A percentile compares a stretch with the other conserved stretches of the same genome.
phyloP scores from a whole-genome alignment of 257 asterid genomes.

The Ilex asprella region DNA sequence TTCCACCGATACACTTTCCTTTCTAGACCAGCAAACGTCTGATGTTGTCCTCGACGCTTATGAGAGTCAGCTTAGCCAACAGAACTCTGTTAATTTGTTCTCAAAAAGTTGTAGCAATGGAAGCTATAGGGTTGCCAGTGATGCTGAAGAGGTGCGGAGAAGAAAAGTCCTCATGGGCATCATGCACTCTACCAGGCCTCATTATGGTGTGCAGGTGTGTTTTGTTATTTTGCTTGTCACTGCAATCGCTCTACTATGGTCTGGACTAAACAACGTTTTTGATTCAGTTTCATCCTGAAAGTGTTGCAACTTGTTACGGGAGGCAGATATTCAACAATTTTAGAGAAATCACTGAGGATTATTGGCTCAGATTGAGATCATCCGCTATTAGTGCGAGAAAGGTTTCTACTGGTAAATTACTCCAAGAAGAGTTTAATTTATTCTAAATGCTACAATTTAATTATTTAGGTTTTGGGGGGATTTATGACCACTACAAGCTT shows the following conservation, averaged over 20 bases:
- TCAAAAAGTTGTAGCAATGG: conserved; percentile 27
- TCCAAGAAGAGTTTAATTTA: conserved; percentile 5
- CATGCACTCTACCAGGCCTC: conserved; percentile 89
- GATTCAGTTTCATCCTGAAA: conserved; percentile 93
- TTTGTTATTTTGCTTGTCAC: conserved; percentile 7
- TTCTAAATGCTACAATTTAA: not conserved
- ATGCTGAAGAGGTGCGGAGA: conserved; percentile 27
- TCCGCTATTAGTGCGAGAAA: conserved; percentile 38
- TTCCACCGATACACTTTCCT: conserved; percentile 51
- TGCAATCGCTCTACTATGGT: not conserved
- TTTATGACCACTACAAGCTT: not conserved
- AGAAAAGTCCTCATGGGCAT: conserved; percentile 82
- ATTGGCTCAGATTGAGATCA: conserved; percentile 62
- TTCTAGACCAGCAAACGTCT: conserved; percentile 31
- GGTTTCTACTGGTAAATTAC: conserved; percentile 56
- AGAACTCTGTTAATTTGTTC: conserved; percentile 21
- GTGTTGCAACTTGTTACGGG: conserved; percentile 81
- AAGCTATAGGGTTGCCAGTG: conserved; percentile 24
- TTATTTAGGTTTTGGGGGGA: not conserved
- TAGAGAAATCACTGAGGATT: conserved; percentile 72
- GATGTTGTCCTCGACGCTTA: conserved; percentile 28
- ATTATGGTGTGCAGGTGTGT: conserved; percentile 88
- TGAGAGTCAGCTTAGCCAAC: conserved; percentile 26
- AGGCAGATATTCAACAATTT: conserved; percentile 81
- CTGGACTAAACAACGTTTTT: conserved; percentile 5